phyloP scores from a whole-genome alignment of 768 basidiomycete genomes.

The Amyloporia xantha region DNA sequence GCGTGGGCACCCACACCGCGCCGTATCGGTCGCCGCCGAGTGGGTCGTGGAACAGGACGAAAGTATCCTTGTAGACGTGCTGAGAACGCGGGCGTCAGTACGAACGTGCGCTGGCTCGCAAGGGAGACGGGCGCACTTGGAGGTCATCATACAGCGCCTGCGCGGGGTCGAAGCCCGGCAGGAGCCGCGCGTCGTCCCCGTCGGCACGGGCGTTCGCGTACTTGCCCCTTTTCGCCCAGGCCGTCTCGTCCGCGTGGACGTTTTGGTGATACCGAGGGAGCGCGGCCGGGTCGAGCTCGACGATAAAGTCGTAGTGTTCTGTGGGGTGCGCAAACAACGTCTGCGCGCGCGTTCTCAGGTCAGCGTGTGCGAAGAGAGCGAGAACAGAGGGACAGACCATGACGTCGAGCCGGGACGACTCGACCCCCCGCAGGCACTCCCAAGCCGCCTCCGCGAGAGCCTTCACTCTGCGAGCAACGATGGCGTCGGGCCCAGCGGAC shows the following conservation, averaged over 20 bases:
- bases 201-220: constrained; percentile 40
- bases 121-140: constrained; percentile 44
- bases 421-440: constrained; percentile 46
- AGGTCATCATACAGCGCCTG: constrained; percentile 61
- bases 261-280: constrained; percentile 76
- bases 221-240: constrained; percentile 37
- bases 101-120: not conserved
- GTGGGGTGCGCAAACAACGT: constrained; percentile 81
- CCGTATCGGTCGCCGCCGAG: constrained; percentile 77
- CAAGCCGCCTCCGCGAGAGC: constrained; percentile 74
- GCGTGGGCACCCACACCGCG: constrained; percentile 77
- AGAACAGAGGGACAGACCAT: constrained; percentile 36
- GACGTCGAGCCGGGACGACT: constrained; percentile 45
- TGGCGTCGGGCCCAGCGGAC: constrained; percentile 48
- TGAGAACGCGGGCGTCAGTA: constrained; percentile 24
- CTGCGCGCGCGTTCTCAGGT: constrained; percentile 32
- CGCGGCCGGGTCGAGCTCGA: constrained; percentile 59
- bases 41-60: constrained; percentile 79
- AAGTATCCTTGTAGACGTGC: constrained; percentile 67
- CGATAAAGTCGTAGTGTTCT: constrained; percentile 78
- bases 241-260: constrained; percentile 41
- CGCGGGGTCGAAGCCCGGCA: constrained; percentile 81
- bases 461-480: constrained; percentile 68
- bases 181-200: constrained; percentile 21
- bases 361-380: constrained; percentile 3